A percentile compares a stretch with the other conserved stretches of the same genome.
These are phyloP conservation scores for Podaxis sp. DNA, from an alignment of 768 basidiomycete genomes.

Conservation along the genomic window DNA sequence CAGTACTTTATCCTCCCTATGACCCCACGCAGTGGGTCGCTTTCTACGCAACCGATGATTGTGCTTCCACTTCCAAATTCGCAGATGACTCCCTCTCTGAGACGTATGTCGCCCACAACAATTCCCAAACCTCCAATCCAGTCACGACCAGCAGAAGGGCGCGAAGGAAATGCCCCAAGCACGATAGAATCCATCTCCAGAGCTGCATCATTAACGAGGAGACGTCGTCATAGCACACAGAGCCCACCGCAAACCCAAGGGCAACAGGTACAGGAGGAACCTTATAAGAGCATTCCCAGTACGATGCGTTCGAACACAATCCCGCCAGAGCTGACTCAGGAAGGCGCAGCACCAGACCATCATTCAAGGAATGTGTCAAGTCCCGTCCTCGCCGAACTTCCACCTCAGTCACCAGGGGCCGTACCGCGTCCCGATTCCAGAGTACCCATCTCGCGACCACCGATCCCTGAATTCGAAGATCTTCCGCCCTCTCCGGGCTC, in stretches of 20 bases:
- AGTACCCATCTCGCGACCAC: too few relatives aligned
- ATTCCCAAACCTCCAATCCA: background rate
- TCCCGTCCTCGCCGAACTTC: background rate
- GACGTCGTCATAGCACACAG: background rate
- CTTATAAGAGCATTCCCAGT: background rate
- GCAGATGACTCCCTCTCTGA: background rate
- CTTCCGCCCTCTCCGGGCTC: background rate
- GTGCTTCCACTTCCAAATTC: background rate
- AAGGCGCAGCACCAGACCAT: background rate
- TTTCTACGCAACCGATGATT: background rate
- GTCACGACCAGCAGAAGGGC: background rate
- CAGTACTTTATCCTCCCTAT: background rate
- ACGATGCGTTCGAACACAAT: background rate
- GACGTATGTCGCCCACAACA: background rate
- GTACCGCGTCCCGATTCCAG: background rate
- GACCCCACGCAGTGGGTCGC: background rate
- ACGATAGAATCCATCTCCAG: background rate
- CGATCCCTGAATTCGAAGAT: background rate
- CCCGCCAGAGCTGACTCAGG: background rate
- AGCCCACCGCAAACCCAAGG: background rate
- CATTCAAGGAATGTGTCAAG: background rate
- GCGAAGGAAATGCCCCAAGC: background rate
- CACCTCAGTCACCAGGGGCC: background rate
- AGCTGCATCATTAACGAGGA: background rate
- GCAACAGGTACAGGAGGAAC: background rate